Evolutionary conservation across 2,329 filamentous ascomycete species (phyloP), one percentile per base, ranked within the genome.

Genomic region (Colletotrichum plurivorum): DNA sequence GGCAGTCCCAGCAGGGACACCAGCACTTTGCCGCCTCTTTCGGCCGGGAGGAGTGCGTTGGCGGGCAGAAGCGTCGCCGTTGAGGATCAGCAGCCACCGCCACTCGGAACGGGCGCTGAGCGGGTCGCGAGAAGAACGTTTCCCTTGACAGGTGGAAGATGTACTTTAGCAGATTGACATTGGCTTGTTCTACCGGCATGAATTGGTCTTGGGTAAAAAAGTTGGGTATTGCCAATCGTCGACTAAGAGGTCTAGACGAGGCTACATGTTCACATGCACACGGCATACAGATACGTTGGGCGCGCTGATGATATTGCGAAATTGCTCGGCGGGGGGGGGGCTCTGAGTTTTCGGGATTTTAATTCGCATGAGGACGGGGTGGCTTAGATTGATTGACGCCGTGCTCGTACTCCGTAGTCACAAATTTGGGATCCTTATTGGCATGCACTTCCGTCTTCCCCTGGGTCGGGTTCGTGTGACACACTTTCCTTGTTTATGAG

Each of bases 1-100:
- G 43, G 66, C 51, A 58, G 36, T 25, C 15, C 16, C 56, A 55
- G 39, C 59, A 53, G 25, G 55, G 51, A 9, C 53, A 63, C n/a
- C 27, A 56, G 15, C 27, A 58, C 48, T 62, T 68, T 31, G 64
- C 39, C 36, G 25, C 63, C 25, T 22, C 54, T n/a, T 53, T 53
- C 63, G 52, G 56, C 20, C 43, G 41, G 63, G 41, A 57, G n/a
- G 46, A 58, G 36, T 53, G 41, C 18, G 22, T 69, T 16, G 46
- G 58, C 39, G 41, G 58, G n/a, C 46, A 54, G 57, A 27, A 48
- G 10, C 57, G 22, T 41, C 52, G 53, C 43, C 57, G 18, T 51
- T 70, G 53, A 69, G 18, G 43, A 46, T 39, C 36, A 55, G 43
- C 22, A 25, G 31, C 62, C 41, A 55, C 49, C 18, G 12, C 49